Evolutionary conservation across 768 basidiomycete species (phyloP).

Genomic region (Gloeopeniophorella convolvens): DNA sequence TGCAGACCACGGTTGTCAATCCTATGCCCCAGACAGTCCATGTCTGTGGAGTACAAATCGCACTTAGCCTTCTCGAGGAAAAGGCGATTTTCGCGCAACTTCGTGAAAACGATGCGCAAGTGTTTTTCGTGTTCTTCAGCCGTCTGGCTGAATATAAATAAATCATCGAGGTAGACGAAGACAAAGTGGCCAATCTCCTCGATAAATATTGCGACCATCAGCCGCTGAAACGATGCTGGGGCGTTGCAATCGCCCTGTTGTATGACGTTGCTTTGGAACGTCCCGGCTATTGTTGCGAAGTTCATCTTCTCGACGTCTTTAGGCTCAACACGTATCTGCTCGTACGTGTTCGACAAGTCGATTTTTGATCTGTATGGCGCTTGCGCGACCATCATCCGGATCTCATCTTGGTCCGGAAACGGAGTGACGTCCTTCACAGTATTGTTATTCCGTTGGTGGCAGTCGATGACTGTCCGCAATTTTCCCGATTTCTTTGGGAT

Average conservation of each 20-base stretch:
- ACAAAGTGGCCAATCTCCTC: too few relatives aligned
- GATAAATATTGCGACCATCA: too few relatives aligned
- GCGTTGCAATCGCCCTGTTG: constrained; percentile 43
- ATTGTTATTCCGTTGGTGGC: constrained; percentile 28
- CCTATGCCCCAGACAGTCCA: too few relatives aligned
- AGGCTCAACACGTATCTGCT: constrained; percentile 26
- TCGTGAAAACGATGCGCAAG: too few relatives aligned
- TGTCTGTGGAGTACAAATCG: too few relatives aligned
- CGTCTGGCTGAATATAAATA: too few relatives aligned
- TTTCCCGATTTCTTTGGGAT: constrained; percentile 26
- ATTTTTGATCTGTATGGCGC: constrained; percentile 23
- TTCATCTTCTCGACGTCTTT: constrained; percentile 25
- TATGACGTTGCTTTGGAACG: constrained; percentile 34
- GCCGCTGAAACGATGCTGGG: constrained; percentile 41
- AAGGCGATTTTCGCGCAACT: too few relatives aligned
- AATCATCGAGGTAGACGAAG: too few relatives aligned
- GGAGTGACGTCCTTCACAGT: constrained; percentile 26
- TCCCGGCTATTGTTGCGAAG: constrained; percentile 32
- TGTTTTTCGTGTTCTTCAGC: too few relatives aligned
- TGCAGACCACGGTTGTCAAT: constrained; percentile 35
- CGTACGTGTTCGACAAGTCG: constrained; percentile 30
- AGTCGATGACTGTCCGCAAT: constrained; percentile 25
- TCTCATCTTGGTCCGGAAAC: constrained; percentile 26
- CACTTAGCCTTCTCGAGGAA: too few relatives aligned
- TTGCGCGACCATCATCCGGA: constrained; percentile 22